Conservation (phyloP, 176 grass and related monocot genomes). For the Oropetium thomaeum region DNA sequence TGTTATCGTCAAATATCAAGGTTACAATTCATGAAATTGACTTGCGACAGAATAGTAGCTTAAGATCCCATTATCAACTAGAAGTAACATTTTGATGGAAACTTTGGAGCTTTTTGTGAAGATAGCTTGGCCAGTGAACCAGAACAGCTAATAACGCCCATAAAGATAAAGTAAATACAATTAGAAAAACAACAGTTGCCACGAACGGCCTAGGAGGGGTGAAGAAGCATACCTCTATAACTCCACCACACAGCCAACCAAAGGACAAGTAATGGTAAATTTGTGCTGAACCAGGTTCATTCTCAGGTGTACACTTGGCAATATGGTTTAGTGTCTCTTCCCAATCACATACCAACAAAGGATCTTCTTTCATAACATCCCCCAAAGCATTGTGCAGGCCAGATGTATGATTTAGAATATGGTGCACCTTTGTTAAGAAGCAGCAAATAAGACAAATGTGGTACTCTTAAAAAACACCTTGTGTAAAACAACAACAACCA, state of each 20-base stretch:
- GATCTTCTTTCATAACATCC: slow-evolving; percentile 61
- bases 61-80: neutral
- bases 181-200: slow-evolving; percentile 5
- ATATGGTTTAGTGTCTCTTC: slow-evolving; percentile 64
- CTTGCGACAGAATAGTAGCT: neutral
- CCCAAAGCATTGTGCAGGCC: slow-evolving; percentile 85
- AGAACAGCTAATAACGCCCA: neutral
- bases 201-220: neutral
- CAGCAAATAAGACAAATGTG: neutral
- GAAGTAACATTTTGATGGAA: neutral
- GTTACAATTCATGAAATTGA: slow-evolving; percentile 21
- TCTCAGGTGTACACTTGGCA: slow-evolving; percentile 58
- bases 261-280: slow-evolving; percentile 94
- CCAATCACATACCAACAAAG: slow-evolving; percentile 81
- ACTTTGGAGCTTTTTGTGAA: neutral
- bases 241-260: slow-evolving; percentile 94
- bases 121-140: neutral
- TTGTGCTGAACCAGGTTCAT: slow-evolving; percentile 78
- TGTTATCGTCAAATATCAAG: slow-evolving; percentile 43
- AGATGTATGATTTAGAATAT: slow-evolving; percentile 94
- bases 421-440: slow-evolving; percentile 63
- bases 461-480: slow-evolving; percentile 23
- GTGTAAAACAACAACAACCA: neutral
- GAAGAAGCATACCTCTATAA: slow-evolving; percentile 76
- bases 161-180: neutral